Evolutionary conservation across 768 basidiomycete genomes (phyloP).

Genomic region (Galerina marginata): DNA sequence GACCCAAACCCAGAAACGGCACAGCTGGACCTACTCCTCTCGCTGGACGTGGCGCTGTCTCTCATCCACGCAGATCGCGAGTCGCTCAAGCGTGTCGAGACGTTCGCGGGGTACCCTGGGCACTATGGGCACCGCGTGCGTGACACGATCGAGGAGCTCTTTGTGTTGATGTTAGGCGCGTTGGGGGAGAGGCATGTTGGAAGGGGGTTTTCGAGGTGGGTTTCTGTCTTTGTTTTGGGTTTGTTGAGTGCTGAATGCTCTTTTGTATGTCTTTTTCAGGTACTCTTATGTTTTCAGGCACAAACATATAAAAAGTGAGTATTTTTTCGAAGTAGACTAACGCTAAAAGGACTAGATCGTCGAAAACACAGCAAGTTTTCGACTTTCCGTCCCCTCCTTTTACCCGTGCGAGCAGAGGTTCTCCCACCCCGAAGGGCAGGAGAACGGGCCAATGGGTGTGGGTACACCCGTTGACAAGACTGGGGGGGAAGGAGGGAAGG

Average conservation of each 20-base stretch:
- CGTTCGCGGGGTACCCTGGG: conserved; percentile 87
- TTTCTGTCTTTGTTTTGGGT: conserved; percentile 22
- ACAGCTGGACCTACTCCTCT: conserved; percentile 86
- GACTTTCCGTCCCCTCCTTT: too few relatives aligned
- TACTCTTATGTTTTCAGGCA: background rate
- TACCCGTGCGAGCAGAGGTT: too few relatives aligned
- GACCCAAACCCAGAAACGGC: conserved; percentile 11
- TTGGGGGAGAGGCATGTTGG: conserved; percentile 80
- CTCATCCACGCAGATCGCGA: conserved; percentile 94
- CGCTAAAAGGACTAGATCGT: too few relatives aligned
- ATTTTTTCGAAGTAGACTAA: too few relatives aligned
- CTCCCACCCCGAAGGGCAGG: too few relatives aligned
- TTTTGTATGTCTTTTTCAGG: too few relatives aligned
- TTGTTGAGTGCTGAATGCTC: too few relatives aligned
- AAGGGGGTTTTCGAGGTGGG: conserved; percentile 79
- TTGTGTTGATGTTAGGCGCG: conserved; percentile 81
- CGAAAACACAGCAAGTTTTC: too few relatives aligned
- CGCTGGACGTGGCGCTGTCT: conserved; percentile 88
- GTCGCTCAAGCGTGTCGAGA: conserved; percentile 89
- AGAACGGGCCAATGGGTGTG: too few relatives aligned
- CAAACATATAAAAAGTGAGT: background rate
- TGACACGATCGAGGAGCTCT: conserved; percentile 94
- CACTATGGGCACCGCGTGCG: conserved; percentile 85
- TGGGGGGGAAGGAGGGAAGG: too few relatives aligned
- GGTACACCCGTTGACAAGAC: too few relatives aligned